Evolutionary conservation across 2,329 filamentous ascomycete genomes (phyloP).

Genomic region (Orbilia brochopaga): DNA sequence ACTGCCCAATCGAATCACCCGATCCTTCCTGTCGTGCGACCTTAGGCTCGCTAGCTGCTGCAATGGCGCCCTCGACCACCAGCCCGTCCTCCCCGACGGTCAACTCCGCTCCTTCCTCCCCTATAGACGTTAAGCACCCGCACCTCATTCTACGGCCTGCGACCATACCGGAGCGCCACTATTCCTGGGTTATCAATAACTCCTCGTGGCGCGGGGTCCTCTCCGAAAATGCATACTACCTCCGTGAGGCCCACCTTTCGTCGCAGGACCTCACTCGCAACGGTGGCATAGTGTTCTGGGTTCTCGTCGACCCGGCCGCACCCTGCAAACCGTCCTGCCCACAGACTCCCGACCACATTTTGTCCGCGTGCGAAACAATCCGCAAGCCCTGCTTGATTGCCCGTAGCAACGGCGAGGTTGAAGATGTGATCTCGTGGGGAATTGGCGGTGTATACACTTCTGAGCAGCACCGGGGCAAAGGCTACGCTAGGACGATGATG

Average conservation of each 20-base stretch:
- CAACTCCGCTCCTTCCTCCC: constrained; percentile 25
- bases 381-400: constrained; percentile 65
- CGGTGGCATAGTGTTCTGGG: constrained; percentile 69
- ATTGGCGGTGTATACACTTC: constrained; percentile 47
- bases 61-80: constrained; percentile 49
- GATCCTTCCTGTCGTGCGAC: constrained; percentile 4
- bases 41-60: constrained; percentile 3
- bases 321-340: constrained; percentile 55
- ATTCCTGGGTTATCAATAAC: constrained; percentile 66
- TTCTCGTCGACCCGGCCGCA: constrained; percentile 64
- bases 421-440: constrained; percentile 47
- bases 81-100: constrained; percentile 31
- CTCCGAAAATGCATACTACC: constrained; percentile 64
- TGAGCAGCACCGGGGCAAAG: constrained; percentile 41
- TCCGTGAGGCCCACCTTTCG: constrained; percentile 66
- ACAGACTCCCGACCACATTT: constrained; percentile 62
- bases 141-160: constrained; percentile 64
- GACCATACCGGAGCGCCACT: constrained; percentile 64
- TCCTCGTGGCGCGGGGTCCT: constrained; percentile 68
- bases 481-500: constrained; percentile 47
- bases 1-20: not conserved
- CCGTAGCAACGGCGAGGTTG: constrained; percentile 34
- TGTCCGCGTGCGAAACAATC: constrained; percentile 70
- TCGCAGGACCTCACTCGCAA: constrained; percentile 66
- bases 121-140: constrained; percentile 33